These are phyloP conservation scores for Ascochyta pisi DNA, from an alignment of 2,329 filamentous ascomycete species.

Conservation along the genomic window DNA sequence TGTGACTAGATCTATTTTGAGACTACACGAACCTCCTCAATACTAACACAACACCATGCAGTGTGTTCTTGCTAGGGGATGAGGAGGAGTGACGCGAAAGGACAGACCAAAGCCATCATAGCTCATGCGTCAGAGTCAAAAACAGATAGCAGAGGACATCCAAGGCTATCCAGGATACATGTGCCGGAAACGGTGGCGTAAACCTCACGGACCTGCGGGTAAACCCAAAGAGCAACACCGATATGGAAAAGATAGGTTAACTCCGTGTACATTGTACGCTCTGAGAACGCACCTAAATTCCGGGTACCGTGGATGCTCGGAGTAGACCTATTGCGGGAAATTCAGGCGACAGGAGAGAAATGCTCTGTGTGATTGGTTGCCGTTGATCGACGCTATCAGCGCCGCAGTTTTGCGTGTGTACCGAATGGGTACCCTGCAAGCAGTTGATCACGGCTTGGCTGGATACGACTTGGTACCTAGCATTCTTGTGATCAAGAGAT, in stretches of 20 bases:
- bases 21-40: not conserved
- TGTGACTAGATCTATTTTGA: slow-evolving; percentile 6
- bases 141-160: not conserved
- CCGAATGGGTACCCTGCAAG: not conserved
- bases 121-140: not conserved
- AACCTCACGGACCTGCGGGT: not conserved
- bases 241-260: not conserved
- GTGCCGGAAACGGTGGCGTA: not conserved
- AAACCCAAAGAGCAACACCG: not conserved
- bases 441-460: not conserved
- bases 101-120: not conserved
- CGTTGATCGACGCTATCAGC: not conserved
- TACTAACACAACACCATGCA: not conserved
- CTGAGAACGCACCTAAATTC: not conserved
- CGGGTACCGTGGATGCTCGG: not conserved
- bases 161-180: not conserved
- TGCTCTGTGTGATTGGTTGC: not conserved
- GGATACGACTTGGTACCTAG: not conserved
- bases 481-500: not conserved
- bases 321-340: not conserved
- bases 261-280: too few relatives aligned
- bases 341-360: not conserved
- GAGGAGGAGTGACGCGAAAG: not conserved
- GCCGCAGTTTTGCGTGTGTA: not conserved
- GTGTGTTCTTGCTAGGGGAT: not conserved